A percentile compares a stretch with the other conserved stretches of the same genome.
Evolutionary conservation across 2,329 filamentous ascomycete genomes (phyloP).

Genomic region (Fusarium sterilihyphosum): DNA sequence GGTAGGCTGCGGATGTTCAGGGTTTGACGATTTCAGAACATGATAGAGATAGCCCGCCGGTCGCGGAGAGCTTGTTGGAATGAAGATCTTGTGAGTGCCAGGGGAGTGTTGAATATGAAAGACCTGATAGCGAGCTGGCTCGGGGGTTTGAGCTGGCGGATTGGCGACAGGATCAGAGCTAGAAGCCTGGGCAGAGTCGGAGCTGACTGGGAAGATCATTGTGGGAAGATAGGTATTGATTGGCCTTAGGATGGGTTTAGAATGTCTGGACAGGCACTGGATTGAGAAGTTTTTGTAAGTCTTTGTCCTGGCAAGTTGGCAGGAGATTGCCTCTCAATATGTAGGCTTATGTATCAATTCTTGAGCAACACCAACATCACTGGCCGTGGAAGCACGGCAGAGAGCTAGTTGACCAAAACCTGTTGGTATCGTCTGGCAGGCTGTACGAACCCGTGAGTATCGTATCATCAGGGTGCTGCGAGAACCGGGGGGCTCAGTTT

Average conservation of each 20-base stretch:
- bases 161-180: neutral
- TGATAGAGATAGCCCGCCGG: conserved; percentile 23
- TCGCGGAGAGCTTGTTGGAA: conserved; percentile 17
- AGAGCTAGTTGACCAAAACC: neutral
- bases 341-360: neutral
- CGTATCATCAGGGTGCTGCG: conserved; percentile 5
- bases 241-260: neutral
- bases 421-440: neutral
- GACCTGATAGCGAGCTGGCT: conserved; percentile 22
- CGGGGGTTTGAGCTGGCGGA: neutral
- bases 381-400: neutral
- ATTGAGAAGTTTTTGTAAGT: neutral
- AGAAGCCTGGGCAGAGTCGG: neutral
- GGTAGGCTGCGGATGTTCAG: neutral
- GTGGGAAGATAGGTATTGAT: neutral
- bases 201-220: neutral
- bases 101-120: conserved; percentile 32
- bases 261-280: neutral
- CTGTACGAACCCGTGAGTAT: conserved; percentile 12
- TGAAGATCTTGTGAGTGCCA: conserved; percentile 32
- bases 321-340: conserved; percentile 4
- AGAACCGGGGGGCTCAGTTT: neutral
- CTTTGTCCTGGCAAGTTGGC: neutral
- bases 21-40: neutral
- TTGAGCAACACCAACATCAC: neutral